Evolutionary conservation across 169 alveolate genomes (phyloP), one percentile per base, ranked within the genome.

Genomic region (Eimeria necatrix): DNA sequence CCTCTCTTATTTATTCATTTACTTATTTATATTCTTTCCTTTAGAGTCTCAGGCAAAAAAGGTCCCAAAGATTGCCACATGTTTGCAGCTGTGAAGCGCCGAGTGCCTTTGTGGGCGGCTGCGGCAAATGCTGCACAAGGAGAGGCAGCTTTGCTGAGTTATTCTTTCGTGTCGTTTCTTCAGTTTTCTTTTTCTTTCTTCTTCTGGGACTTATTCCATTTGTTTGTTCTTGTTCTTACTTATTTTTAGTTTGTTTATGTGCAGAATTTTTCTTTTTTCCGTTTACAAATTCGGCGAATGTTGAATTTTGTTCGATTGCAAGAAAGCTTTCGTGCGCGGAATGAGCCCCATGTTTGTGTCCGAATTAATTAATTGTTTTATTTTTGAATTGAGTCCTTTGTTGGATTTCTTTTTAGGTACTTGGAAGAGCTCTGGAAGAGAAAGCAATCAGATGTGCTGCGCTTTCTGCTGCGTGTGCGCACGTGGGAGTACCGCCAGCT

Each of bases 401-500:
- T 20, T 16, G 1, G 14, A 20, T 12, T 16, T 26, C n/a, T 53
- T 18, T 20, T 16, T 92, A 97, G 98, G 97, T 99, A 99, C 96
- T 97, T 99, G 95, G 99, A 99, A 97, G 99, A 99, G 98, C 97
- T 99, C 95, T 99, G 99, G 99, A 99, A 98, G 97, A 99, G 99
- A 98, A 99, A 99, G 98, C 99, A 99, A 97, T 98, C 99, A 53
- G 99, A 99, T 96, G 99, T 99, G 94, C 97, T 99, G 98, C 99
- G 99, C 96, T 99, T 99, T 98, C 98, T 99, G 92, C 98, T 98
- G 91, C 98, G 99, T 93, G 97, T 99, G 95, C 99, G 99, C 95
- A 98, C 99, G 53, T 99, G 99, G 99, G 99, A 99, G 97, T 99
- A 98, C 98, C 98, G 99, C 91, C 99, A 99, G 98, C 97, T 98